These are phyloP conservation scores for Malus hybrid DNA, from an alignment of 331 rosid species.

Conservation along the genomic window DNA sequence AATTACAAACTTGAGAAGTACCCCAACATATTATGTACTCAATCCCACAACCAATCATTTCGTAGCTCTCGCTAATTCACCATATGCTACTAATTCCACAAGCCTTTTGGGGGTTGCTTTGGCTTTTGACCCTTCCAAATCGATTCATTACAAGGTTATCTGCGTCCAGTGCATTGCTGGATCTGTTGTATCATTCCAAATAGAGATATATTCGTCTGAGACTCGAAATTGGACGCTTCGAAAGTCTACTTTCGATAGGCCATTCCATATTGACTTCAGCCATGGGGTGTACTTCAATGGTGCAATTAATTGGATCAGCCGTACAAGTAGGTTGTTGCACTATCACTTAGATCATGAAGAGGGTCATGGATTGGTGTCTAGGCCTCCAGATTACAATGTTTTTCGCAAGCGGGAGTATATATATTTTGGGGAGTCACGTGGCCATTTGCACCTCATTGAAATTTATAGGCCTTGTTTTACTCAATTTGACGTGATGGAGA, in stretches of 20 bases:
- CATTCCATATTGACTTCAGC: slow-evolving; percentile 10
- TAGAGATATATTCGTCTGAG: slow-evolving; percentile 21
- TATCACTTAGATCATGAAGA: background rate
- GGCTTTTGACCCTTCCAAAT: slow-evolving; percentile 18
- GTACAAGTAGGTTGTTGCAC: background rate
- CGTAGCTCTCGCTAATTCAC: background rate
- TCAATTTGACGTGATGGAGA: background rate
- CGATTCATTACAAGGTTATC: slow-evolving; percentile 11
- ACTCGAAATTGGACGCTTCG: slow-evolving; percentile 12
- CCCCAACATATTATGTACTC: background rate
- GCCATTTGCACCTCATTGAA: slow-evolving; percentile 22
- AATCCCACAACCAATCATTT: slow-evolving; percentile 22
- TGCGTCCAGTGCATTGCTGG: background rate
- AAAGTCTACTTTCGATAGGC: background rate
- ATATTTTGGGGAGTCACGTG: slow-evolving; percentile 11
- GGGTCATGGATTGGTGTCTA: background rate
- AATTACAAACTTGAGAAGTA: background rate
- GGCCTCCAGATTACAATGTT: background rate
- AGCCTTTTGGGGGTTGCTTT: slow-evolving; percentile 9
- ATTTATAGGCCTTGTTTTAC: background rate
- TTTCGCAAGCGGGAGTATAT: background rate
- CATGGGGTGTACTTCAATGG: slow-evolving; percentile 24
- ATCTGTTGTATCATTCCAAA: background rate
- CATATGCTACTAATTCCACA: background rate
- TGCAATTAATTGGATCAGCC: slow-evolving; percentile 20